Evolutionary conservation across 2,329 filamentous ascomycete species (phyloP).

Genomic region (Chalaropsis ovoidea): DNA sequence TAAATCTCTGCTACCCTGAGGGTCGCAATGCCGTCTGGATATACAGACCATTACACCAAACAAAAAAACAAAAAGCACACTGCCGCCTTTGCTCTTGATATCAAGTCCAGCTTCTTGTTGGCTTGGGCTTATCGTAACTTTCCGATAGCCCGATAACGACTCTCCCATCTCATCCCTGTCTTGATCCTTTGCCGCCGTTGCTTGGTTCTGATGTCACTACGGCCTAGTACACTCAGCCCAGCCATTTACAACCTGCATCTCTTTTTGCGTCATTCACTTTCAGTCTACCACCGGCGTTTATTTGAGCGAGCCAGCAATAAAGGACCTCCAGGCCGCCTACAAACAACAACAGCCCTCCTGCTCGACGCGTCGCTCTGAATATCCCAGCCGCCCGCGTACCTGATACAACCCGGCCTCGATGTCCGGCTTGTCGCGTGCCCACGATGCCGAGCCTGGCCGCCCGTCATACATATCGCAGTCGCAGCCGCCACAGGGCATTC

Average conservation of each 20-base stretch:
- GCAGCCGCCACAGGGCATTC: constrained; percentile 2
- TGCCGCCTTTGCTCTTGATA: background rate
- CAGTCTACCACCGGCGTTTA: background rate
- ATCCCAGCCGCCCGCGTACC: background rate
- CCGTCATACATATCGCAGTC: background rate
- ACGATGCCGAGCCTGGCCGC: constrained; percentile 11
- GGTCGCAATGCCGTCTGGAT: too few relatives aligned
- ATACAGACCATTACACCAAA: too few relatives aligned
- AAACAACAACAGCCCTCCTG: background rate
- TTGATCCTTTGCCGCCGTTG: background rate
- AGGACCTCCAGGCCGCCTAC: background rate
- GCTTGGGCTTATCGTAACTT: background rate
- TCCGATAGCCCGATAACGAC: background rate
- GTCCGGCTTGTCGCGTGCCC: constrained; percentile 11
- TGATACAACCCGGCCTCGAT: background rate
- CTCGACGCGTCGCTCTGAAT: background rate
- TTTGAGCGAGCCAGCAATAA: background rate
- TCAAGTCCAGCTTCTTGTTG: too few relatives aligned
- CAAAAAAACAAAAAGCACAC: too few relatives aligned
- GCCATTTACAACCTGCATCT: background rate
- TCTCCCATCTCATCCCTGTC: background rate
- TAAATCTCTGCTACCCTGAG: too few relatives aligned
- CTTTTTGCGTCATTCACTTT: background rate
- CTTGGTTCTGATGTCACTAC: constrained; percentile 1
- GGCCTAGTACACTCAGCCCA: background rate